Evolutionary conservation across 2,329 filamentous ascomycete genomes (phyloP).

Genomic region (Parafenestella ontariensis): DNA sequence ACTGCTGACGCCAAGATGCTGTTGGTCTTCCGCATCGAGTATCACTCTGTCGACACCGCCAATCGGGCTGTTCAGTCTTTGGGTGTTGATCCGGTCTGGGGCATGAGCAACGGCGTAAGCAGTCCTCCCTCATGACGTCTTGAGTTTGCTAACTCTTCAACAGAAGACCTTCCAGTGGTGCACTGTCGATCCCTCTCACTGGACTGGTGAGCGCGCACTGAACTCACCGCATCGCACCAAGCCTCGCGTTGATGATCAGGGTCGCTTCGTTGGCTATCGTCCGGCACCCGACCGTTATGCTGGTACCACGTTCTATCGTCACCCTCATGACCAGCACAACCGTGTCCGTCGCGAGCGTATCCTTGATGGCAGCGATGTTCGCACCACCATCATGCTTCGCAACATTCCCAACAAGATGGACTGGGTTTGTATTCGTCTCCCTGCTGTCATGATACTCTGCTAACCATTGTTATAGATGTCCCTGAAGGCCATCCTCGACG

Average conservation of each 20-base stretch:
- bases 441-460: constrained; percentile 1
- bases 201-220: constrained; percentile 25
- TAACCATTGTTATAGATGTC: constrained; percentile 32
- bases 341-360: constrained; percentile 49
- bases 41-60: constrained; percentile 36
- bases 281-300: constrained; percentile 3
- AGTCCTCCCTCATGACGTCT: not conserved
- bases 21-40: constrained; percentile 41
- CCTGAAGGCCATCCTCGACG: constrained; percentile 80
- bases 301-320: constrained; percentile 12
- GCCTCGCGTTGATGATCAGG: constrained; percentile 30
- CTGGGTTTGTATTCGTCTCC: constrained; percentile 50
- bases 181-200: constrained; percentile 20
- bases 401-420: constrained; percentile 94
- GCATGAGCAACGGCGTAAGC: constrained; percentile 23
- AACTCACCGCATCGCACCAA: constrained; percentile 30
- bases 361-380: constrained; percentile 54
- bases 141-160: constrained; percentile 19
- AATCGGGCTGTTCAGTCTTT: constrained; percentile 33
- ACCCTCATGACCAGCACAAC: constrained; percentile 46
- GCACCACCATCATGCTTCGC: constrained; percentile 80
- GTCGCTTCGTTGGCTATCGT: constrained; percentile 29
- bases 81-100: constrained; percentile 14
- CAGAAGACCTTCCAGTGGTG: constrained; percentile 34
- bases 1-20: constrained; percentile 22